Evolutionary conservation across 192 early-diverging fungal species (phyloP).

Genomic region (Lunasporangiospora selenospora): DNA sequence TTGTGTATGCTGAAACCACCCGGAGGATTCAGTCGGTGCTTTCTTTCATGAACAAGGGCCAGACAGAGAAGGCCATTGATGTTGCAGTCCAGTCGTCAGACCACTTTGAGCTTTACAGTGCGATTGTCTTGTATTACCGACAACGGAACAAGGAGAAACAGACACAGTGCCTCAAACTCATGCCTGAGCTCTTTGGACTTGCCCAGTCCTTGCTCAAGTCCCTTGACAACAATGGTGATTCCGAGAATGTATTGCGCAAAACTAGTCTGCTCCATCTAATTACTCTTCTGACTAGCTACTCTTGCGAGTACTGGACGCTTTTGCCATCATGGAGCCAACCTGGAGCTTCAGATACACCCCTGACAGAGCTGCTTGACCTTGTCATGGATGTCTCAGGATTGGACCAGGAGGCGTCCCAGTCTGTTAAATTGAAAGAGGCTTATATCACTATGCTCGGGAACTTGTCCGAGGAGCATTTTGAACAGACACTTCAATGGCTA

Average conservation of each 20-base stretch:
- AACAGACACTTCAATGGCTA: slow-evolving; percentile 24
- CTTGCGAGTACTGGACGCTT: slow-evolving; percentile 44
- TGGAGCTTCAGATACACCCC: not conserved
- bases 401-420: slow-evolving; percentile 6
- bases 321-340: slow-evolving; percentile 6
- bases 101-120: slow-evolving; percentile 27
- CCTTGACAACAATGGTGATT: not conserved
- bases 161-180: not conserved
- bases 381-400: slow-evolving; percentile 13
- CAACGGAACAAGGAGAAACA: not conserved
- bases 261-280: slow-evolving; percentile 4
- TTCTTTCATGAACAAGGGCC: not conserved
- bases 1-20: slow-evolving; percentile 3
- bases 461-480: slow-evolving; percentile 23
- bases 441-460: slow-evolving; percentile 21
- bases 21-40: slow-evolving; percentile 14
- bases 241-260: too few relatives aligned
- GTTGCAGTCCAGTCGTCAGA: too few relatives aligned
- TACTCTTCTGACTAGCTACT: slow-evolving; percentile 28
- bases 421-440: slow-evolving; percentile 10
- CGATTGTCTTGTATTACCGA: slow-evolving; percentile 18
- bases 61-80: too few relatives aligned
- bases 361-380: slow-evolving; percentile 15
- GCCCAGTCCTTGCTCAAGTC: slow-evolving; percentile 4
- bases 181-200: slow-evolving; percentile 20